Percentiles rank a stretch among this genome's conserved stretches.
phyloP scores from a whole-genome alignment of 768 basidiomycete genomes.

The Plicaturopsis crispa region DNA sequence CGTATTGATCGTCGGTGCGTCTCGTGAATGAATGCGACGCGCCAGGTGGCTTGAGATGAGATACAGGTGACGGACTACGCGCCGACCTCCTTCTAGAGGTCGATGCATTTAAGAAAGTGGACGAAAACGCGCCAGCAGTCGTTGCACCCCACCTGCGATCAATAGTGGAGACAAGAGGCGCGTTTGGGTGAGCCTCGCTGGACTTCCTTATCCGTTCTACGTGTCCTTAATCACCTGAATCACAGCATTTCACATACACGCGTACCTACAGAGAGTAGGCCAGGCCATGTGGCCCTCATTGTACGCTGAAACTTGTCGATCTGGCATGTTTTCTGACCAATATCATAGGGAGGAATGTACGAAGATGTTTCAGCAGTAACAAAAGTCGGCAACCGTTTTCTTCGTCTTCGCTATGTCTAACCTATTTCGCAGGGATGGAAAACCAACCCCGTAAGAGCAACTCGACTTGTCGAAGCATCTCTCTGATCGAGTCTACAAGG shows the following conservation, averaged over 20 bases:
- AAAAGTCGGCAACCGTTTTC: conserved; percentile 39
- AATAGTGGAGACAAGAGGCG: conserved; percentile 58
- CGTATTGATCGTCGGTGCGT: conserved; percentile 71
- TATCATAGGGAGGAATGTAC: conserved; percentile 74
- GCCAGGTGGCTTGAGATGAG: background rate
- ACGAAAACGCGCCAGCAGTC: conserved; percentile 43
- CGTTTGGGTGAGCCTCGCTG: too few species aligned
- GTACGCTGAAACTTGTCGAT: conserved; percentile 15
- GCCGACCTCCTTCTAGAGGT: conserved; percentile 71
- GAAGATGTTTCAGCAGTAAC: conserved; percentile 87
- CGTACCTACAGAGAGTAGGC: conserved; percentile 83
- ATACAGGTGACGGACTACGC: conserved; percentile 71
- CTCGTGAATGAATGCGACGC: too few species aligned
- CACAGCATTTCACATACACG: conserved; percentile 81
- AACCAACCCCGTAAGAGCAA: conserved; percentile 56
- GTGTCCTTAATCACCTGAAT: too few species aligned
- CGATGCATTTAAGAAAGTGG: conserved; percentile 46
- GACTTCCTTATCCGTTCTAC: too few species aligned
- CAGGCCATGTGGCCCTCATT: conserved; percentile 85
- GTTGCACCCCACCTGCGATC: conserved; percentile 72
- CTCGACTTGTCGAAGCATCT: conserved; percentile 1
- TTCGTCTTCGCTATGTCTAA: conserved; percentile 8
- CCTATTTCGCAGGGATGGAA: conserved; percentile 63
- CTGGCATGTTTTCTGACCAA: background rate
- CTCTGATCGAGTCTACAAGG: conserved; percentile 14